Conservation (phyloP, 192 early-diverging fungal genomes). For the Anaeromyces robustus region DNA sequence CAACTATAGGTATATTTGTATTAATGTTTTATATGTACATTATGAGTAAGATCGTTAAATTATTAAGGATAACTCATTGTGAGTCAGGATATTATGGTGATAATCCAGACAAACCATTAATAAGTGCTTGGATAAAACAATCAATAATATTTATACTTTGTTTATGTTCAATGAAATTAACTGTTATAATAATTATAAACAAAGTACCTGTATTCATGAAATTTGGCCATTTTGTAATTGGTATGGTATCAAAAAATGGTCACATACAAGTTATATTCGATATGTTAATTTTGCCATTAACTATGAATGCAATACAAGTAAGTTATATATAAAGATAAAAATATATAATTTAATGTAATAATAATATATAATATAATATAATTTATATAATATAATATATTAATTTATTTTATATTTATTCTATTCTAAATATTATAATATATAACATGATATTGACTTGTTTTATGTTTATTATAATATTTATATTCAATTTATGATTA, state of each 20-base stretch:
- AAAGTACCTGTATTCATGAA: not conserved
- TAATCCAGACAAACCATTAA: not conserved
- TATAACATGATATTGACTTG: too few relatives aligned
- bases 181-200: not conserved
- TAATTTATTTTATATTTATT: too few relatives aligned
- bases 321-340: too few relatives aligned
- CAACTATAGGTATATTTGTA: not conserved
- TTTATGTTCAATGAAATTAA: not conserved
- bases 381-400: too few relatives aligned
- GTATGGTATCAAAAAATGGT: not conserved
- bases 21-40: not conserved
- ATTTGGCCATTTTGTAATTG: not conserved
- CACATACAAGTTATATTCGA: not conserved
- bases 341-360: too few relatives aligned
- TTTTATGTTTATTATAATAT: too few relatives aligned
- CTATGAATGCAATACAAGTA: not conserved
- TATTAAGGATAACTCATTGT: not conserved
- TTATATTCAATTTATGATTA: too few relatives aligned
- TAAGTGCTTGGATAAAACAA: not conserved
- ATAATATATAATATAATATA: too few relatives aligned
- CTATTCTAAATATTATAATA: too few relatives aligned
- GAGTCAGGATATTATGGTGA: not conserved
- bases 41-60: not conserved
- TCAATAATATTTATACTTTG: not conserved
- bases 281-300: not conserved